These are phyloP conservation scores for Candida montana DNA, from an alignment of 805 yeast genomes.

Conservation along the genomic window DNA sequence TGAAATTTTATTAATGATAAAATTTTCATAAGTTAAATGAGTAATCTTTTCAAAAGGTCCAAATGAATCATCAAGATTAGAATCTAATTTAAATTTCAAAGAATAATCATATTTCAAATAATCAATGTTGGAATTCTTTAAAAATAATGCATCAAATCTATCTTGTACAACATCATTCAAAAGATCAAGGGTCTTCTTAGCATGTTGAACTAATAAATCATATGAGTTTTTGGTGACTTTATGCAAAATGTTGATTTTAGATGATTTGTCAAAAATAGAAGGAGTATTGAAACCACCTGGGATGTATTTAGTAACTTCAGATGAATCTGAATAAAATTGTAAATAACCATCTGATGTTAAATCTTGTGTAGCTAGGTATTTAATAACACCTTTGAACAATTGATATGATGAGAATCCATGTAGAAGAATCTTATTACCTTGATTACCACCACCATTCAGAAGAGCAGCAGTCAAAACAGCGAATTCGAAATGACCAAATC, in stretches of 20 bases:
- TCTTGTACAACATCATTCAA: slow-evolving; percentile 79
- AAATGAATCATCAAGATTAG: slow-evolving; percentile 40
- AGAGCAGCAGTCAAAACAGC: slow-evolving; percentile 75
- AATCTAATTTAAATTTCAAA: slow-evolving; percentile 42
- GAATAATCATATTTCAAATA: slow-evolving; percentile 61
- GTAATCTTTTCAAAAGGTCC: slow-evolving; percentile 70
- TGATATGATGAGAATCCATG: slow-evolving; percentile 93
- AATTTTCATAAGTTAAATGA: slow-evolving; percentile 64
- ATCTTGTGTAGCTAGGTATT: slow-evolving; percentile 78
- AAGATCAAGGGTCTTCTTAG: slow-evolving; percentile 59
- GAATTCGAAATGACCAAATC: slow-evolving; percentile 92
- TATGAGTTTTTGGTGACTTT: slow-evolving; percentile 72
- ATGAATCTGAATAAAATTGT: slow-evolving; percentile 50
- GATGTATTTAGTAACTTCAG: slow-evolving; percentile 33
- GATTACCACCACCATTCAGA: slow-evolving; percentile 74
- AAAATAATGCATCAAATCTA: slow-evolving; percentile 72
- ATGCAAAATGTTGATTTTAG: slow-evolving; percentile 76
- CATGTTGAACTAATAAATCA: slow-evolving; percentile 54
- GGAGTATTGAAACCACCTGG: slow-evolving; percentile 67
- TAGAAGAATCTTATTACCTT: slow-evolving; percentile 69
- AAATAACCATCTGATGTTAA: slow-evolving; percentile 56
- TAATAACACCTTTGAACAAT: slow-evolving; percentile 81
- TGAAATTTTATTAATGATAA: slow-evolving; percentile 53
- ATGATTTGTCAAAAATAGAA: slow-evolving; percentile 67
- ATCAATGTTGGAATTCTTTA: slow-evolving; percentile 50